These are phyloP conservation scores for Daldinia grandis DNA, from an alignment of 495 filamentous ascomycete species.

Conservation along the genomic window DNA sequence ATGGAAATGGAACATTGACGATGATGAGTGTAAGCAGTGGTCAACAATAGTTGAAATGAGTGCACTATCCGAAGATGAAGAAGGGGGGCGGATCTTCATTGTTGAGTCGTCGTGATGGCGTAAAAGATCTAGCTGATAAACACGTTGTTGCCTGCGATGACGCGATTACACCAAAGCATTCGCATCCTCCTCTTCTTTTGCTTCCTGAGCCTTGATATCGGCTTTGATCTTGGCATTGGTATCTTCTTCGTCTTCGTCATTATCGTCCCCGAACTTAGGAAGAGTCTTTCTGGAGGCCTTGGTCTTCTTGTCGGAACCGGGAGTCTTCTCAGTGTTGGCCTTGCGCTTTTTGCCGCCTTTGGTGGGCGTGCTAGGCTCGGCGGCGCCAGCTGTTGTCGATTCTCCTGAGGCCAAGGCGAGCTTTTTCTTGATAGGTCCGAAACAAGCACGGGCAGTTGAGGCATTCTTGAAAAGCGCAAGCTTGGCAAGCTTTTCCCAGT, in stretches of 20 bases:
- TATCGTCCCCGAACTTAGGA: neutral
- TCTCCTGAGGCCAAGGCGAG: constrained; percentile 1
- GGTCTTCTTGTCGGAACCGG: constrained; percentile 12
- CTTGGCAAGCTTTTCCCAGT: constrained; percentile 32
- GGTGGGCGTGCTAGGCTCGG: neutral
- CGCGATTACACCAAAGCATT: neutral
- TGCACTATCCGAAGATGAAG: neutral
- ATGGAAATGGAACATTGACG: neutral
- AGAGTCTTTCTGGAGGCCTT: neutral
- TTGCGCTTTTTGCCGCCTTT: constrained; percentile 18
- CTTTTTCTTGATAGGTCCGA: constrained; percentile 31
- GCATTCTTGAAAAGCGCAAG: constrained; percentile 31
- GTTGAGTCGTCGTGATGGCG: neutral
- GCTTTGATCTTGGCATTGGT: neutral
- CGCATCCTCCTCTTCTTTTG: neutral
- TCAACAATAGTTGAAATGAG: neutral
- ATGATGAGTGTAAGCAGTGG: neutral
- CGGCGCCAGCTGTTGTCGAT: neutral
- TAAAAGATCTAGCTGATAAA: neutral
- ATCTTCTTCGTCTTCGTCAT: neutral
- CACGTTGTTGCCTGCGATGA: neutral
- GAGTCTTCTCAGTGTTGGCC: neutral
- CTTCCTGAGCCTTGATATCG: neutral
- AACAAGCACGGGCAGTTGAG: constrained; percentile 19
- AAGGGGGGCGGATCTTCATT: neutral